These are phyloP conservation scores for Yamadazyma diddensiae DNA, from an alignment of 1,139 yeast species.

Conservation along the genomic window DNA sequence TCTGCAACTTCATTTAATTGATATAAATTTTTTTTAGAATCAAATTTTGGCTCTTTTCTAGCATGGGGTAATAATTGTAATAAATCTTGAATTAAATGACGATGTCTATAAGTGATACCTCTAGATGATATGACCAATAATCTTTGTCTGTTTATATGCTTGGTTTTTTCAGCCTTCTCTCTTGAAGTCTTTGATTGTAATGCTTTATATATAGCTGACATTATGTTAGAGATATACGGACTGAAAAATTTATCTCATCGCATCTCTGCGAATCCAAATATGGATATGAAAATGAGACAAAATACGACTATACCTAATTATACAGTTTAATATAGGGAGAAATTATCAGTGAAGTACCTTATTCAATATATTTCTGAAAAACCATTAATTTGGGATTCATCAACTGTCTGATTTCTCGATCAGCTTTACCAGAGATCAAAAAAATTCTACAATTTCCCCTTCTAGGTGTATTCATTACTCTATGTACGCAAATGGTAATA, in stretches of 20 bases:
- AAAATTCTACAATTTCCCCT: too few species aligned
- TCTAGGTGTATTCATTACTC: conserved; percentile 2
- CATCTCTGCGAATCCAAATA: too few species aligned
- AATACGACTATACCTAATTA: neutral
- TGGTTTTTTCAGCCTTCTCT: conserved; percentile 45
- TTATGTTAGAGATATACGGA: conserved; percentile 13
- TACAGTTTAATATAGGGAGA: too few species aligned
- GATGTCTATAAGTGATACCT: conserved; percentile 92
- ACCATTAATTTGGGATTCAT: neutral
- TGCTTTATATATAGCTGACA: conserved; percentile 72
- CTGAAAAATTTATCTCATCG: conserved; percentile 17
- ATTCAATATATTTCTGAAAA: too few species aligned
- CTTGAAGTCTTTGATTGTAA: conserved; percentile 50
- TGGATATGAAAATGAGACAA: conserved; percentile 1
- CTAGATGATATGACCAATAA: conserved; percentile 87
- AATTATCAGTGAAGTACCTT: too few species aligned
- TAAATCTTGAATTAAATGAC: conserved; percentile 87
- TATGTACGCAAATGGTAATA: conserved; percentile 1
- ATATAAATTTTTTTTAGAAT: conserved; percentile 83
- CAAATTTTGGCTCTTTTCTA: conserved; percentile 94
- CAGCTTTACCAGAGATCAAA: neutral
- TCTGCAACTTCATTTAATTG: conserved; percentile 96
- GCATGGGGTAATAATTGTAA: conserved; percentile 85
- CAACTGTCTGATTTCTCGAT: neutral
- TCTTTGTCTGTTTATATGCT: conserved; percentile 72